Conservation (phyloP, 1,139 yeast genomes). For the Yamadazyma taylorii region DNA sequence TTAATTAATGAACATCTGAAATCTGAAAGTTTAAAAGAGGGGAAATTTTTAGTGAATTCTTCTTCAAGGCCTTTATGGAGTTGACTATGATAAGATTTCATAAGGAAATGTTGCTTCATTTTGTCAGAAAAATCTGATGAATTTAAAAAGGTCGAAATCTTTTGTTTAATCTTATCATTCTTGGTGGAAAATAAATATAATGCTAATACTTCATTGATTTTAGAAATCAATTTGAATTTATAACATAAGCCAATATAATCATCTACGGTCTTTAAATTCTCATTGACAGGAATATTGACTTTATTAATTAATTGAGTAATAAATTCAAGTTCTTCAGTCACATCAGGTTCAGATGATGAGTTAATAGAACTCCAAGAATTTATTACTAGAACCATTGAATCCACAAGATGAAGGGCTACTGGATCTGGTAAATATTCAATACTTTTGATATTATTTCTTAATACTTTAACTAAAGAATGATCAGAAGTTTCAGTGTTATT, state of each 20-base stretch:
- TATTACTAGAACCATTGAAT: constrained; percentile 64
- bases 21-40: constrained; percentile 46
- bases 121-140: constrained; percentile 33
- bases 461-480: constrained; percentile 50
- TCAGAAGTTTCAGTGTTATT: constrained; percentile 17
- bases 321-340: constrained; percentile 49
- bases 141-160: constrained; percentile 46
- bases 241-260: constrained; percentile 49
- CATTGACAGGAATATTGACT: constrained; percentile 23
- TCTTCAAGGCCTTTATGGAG: constrained; percentile 34
- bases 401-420: constrained; percentile 58
- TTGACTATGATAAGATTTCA: constrained; percentile 34
- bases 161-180: constrained; percentile 36
- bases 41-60: constrained; percentile 50
- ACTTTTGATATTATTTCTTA: constrained; percentile 58
- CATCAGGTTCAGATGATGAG: constrained; percentile 22
- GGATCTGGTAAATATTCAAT: constrained; percentile 57
- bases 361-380: constrained; percentile 69
- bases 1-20: constrained; percentile 54
- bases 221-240: constrained; percentile 58
- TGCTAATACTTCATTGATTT: constrained; percentile 74
- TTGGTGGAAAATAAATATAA: constrained; percentile 64
- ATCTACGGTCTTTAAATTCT: constrained; percentile 19
- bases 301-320: constrained; percentile 50
- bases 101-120: constrained; percentile 31